Conservation (phyloP, 345 rosid genomes). For the Bruguiera gymnorhiza region DNA sequence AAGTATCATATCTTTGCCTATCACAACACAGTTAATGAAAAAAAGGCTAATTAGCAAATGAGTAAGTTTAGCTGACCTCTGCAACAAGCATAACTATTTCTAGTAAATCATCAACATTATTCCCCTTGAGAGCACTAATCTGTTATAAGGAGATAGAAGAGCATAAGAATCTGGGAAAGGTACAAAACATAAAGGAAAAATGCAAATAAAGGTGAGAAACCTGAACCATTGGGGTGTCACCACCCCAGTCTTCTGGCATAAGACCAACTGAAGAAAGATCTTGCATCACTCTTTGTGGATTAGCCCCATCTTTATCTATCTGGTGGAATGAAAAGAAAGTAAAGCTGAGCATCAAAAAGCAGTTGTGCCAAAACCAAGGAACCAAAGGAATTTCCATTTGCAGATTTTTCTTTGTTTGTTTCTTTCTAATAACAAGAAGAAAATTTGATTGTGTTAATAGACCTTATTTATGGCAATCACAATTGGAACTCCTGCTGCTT, state of each 20-base stretch:
- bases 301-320: constrained; percentile 98
- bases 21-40: not conserved
- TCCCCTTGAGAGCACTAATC: constrained; percentile 97
- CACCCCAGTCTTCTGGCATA: constrained; percentile 99
- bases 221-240: constrained; percentile 95
- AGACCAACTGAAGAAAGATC: constrained; percentile 93
- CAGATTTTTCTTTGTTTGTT: constrained; percentile 11
- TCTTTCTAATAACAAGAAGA: constrained; percentile 1
- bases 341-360: constrained; percentile 14
- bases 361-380: constrained; percentile 10
- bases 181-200: constrained; percentile 21
- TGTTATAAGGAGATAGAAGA: constrained; percentile 37
- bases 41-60: not conserved
- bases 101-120: constrained; percentile 72
- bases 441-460: constrained; percentile 2
- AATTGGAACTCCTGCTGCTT: constrained; percentile 94
- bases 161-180: constrained; percentile 23
- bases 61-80: constrained; percentile 58
- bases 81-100: constrained; percentile 98
- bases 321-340: constrained; percentile 30
- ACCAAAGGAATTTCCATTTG: constrained; percentile 16
- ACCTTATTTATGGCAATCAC: constrained; percentile 94
- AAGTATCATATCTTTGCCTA: constrained; percentile 1
- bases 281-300: constrained; percentile 94
- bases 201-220: constrained; percentile 36